These are phyloP conservation scores for Vicia faba DNA, from an alignment of 306 rosid genomes.

Conservation along the genomic window DNA sequence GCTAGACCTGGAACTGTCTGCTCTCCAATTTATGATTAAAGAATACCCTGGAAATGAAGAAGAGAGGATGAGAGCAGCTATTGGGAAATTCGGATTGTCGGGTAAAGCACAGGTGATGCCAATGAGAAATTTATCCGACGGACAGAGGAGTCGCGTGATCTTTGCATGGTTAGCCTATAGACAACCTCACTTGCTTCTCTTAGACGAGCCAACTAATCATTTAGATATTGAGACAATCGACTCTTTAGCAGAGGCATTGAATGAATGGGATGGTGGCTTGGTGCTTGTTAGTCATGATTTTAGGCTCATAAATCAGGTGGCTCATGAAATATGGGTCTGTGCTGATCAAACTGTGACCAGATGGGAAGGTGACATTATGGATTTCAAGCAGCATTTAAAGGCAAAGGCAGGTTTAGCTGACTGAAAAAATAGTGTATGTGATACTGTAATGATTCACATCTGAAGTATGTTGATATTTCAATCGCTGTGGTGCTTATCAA, in stretches of 20 bases:
- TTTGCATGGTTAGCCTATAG: constrained; percentile 96
- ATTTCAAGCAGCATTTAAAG: constrained; percentile 81
- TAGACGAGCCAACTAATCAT: constrained; percentile 97
- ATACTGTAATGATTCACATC: neutral
- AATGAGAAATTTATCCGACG: constrained; percentile 93
- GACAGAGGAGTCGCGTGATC: constrained; percentile 93
- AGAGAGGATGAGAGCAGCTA: constrained; percentile 91
- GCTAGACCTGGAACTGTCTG: constrained; percentile 87
- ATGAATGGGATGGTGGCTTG: constrained; percentile 98
- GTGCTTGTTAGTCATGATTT: constrained; percentile 98
- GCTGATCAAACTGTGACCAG: constrained; percentile 81
- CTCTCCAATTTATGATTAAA: constrained; percentile 73
- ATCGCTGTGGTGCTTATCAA: neutral
- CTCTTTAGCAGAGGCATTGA: constrained; percentile 91
- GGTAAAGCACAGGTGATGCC: constrained; percentile 99
- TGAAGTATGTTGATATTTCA: constrained; percentile 33
- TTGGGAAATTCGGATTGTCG: constrained; percentile 87
- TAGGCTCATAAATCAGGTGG: constrained; percentile 98
- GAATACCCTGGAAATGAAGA: constrained; percentile 98
- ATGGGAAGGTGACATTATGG: constrained; percentile 97
- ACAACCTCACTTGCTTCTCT: constrained; percentile 85
- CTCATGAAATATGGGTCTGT: constrained; percentile 96
- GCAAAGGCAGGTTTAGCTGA: constrained; percentile 75
- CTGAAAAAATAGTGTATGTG: constrained; percentile 31
- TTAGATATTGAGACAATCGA: constrained; percentile 97